Conservation (phyloP, 2,329 filamentous ascomycete species). For the Paraphoma chrysanthemicola region DNA sequence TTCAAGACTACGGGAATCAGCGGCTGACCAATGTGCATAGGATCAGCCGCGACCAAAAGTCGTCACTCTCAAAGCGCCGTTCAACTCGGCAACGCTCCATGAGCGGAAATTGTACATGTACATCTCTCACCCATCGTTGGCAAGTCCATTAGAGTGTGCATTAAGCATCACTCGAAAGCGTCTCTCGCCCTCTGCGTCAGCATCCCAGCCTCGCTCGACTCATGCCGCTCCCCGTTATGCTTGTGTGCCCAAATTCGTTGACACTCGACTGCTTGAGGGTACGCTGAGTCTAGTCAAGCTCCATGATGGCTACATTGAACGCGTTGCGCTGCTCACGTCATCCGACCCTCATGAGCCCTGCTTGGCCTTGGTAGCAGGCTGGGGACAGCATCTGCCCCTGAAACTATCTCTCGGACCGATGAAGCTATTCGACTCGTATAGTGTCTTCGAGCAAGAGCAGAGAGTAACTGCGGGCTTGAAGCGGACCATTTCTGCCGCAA, state of each 20-base stretch:
- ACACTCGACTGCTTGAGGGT: conserved; percentile 30
- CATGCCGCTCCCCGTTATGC: conserved; percentile 38
- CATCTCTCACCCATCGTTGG: conserved; percentile 42
- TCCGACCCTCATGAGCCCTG: conserved; percentile 23
- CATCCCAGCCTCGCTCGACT: conserved; percentile 29
- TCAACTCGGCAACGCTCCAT: conserved; percentile 45
- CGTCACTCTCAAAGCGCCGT: conserved; percentile 40
- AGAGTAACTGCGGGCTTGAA: conserved; percentile 42
- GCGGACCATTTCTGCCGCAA: conserved; percentile 34
- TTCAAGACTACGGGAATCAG: neutral
- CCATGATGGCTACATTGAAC: conserved; percentile 39
- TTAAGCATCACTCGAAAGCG: conserved; percentile 46
- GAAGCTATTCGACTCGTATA: conserved; percentile 44
- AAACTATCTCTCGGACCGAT: conserved; percentile 33
- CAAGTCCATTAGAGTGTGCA: conserved; percentile 45
- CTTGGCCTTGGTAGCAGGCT: conserved; percentile 44
- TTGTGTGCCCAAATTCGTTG: conserved; percentile 43
- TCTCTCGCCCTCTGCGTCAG: conserved; percentile 37
- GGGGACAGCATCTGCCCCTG: conserved; percentile 44
- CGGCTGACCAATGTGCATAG: conserved; percentile 1
- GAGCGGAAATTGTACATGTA: conserved; percentile 48
- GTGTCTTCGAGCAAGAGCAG: conserved; percentile 34
- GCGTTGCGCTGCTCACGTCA: conserved; percentile 36
- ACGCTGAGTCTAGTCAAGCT: conserved; percentile 42
- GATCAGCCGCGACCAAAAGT: conserved; percentile 30